Percentiles rank a stretch among this genome's conserved stretches.
These are phyloP conservation scores for Myxozyma sirexii DNA, from an alignment of 805 yeast species.

Conservation along the genomic window DNA sequence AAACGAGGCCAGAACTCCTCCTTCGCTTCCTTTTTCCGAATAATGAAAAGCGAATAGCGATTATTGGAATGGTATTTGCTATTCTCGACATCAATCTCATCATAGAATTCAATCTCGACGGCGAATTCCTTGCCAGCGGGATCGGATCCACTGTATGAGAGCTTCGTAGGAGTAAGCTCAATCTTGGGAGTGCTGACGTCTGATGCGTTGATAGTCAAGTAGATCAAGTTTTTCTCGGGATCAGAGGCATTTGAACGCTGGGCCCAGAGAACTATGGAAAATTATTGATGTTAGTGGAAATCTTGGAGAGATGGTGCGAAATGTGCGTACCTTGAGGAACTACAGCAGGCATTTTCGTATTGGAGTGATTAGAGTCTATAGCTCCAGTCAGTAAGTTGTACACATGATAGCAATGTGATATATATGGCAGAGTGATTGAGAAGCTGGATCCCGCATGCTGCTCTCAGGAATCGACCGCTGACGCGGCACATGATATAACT, in stretches of 20 bases:
- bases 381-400: too few species aligned
- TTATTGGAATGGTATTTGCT: slow-evolving; percentile 62
- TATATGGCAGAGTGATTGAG: too few species aligned
- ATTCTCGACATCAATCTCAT: slow-evolving; percentile 67
- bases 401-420: too few species aligned
- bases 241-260: slow-evolving; percentile 86
- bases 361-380: too few species aligned
- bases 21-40: slow-evolving; percentile 68
- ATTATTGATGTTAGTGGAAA: background rate
- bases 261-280: slow-evolving; percentile 78
- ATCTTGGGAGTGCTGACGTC: slow-evolving; percentile 68
- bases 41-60: slow-evolving; percentile 62
- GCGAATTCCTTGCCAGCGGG: slow-evolving; percentile 54
- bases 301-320: background rate
- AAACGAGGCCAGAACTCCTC: slow-evolving; percentile 95
- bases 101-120: slow-evolving; percentile 72
- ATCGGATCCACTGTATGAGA: slow-evolving; percentile 59
- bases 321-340: slow-evolving; percentile 7
- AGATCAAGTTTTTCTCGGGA: slow-evolving; percentile 71
- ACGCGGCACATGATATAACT: too few species aligned
- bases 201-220: slow-evolving; percentile 69
- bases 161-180: slow-evolving; percentile 57
- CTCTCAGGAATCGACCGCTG: too few species aligned
- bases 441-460: too few species aligned
- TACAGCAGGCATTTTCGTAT: background rate